Conservation (phyloP, 176 grass and related monocot species). For the Carex littledalei region DNA sequence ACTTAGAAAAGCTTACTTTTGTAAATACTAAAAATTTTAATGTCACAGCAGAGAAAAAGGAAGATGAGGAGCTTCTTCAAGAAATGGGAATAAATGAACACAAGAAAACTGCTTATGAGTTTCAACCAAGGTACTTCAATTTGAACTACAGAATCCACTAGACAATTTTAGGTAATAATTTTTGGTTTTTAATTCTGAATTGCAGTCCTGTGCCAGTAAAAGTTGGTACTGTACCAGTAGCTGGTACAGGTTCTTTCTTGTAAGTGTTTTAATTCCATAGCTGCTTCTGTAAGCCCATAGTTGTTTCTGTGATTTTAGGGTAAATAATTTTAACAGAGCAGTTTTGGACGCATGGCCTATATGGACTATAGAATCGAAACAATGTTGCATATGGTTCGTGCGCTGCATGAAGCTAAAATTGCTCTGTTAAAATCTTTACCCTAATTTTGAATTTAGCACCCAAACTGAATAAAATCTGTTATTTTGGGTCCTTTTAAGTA, state of each 20-base stretch:
- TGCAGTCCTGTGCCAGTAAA: background rate
- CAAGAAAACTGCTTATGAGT: background rate
- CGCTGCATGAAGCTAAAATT: too few relatives aligned
- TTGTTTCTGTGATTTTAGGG: background rate
- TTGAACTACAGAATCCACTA: background rate
- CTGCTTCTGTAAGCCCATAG: too few relatives aligned
- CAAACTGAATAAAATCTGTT: background rate
- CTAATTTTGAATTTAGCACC: too few relatives aligned
- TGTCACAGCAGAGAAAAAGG: background rate
- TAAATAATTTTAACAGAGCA: too few relatives aligned
- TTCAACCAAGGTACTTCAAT: conserved; percentile 15
- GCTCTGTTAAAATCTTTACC: too few relatives aligned
- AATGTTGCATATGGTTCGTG: too few relatives aligned
- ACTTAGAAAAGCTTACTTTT: background rate
- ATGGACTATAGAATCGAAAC: too few relatives aligned
- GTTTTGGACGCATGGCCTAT: too few relatives aligned
- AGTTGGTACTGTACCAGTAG: background rate
- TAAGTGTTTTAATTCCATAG: background rate
- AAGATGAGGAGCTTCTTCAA: background rate
- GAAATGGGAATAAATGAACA: background rate
- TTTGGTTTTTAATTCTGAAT: background rate
- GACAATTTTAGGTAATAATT: background rate
- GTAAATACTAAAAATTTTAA: background rate
- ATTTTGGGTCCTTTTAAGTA: background rate
- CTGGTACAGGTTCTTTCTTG: background rate